Conservation (phyloP, 768 basidiomycete genomes). For the Chalciporus sphaerocephalus region DNA sequence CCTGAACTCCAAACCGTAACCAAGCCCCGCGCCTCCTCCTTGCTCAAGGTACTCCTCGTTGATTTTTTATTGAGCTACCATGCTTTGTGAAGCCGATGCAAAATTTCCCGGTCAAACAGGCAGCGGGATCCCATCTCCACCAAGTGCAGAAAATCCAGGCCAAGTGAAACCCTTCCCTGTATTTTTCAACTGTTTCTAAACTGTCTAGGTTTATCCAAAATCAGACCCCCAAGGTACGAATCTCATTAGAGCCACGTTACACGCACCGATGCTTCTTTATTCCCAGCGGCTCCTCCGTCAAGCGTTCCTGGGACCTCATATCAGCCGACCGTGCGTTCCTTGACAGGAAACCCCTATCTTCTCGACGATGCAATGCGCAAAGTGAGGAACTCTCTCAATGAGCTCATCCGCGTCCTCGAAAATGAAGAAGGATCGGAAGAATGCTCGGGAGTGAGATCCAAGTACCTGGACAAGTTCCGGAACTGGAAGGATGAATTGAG, state of each 20-base stretch:
- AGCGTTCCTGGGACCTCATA: constrained; percentile 21
- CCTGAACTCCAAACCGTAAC: no score
- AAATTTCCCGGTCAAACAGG: constrained; percentile 38
- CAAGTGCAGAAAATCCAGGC: constrained; percentile 45
- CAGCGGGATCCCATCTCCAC: constrained; percentile 40
- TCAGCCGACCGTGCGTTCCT: constrained; percentile 17
- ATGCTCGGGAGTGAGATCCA: constrained; percentile 31
- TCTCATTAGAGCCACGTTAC: neutral
- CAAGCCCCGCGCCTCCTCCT: no score
- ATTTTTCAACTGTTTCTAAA: neutral
- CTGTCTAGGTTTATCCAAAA: constrained; percentile 44
- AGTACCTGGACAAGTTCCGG: constrained; percentile 37
- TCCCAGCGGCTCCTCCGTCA: constrained; percentile 20
- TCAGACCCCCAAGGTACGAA: constrained; percentile 39
- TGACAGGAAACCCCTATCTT: constrained; percentile 46
- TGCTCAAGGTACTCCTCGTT: no score
- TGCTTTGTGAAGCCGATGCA: constrained; percentile 34
- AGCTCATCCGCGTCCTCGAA: constrained; percentile 43
- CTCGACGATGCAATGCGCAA: constrained; percentile 41
- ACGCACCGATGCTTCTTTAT: neutral
- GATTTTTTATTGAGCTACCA: no score
- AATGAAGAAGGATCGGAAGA: constrained; percentile 38
- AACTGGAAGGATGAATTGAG: constrained; percentile 41
- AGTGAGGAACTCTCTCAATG: constrained; percentile 40
- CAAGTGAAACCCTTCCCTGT: constrained; percentile 27